phyloP scores from a whole-genome alignment of 2,329 filamentous ascomycete species.

The Fusarium xylarioides region DNA sequence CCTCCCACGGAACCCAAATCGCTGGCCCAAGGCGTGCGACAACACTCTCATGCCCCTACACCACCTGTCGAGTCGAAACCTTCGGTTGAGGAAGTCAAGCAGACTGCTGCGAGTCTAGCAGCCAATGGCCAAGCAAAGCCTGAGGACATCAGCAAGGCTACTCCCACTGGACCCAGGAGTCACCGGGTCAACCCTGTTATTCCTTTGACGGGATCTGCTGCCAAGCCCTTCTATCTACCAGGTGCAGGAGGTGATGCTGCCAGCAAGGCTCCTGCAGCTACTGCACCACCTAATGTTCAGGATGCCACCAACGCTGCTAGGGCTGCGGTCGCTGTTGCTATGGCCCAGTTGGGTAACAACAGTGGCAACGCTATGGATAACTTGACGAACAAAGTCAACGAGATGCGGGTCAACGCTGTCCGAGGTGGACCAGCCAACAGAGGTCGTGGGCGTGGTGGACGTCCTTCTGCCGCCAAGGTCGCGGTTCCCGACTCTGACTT shows the following conservation, averaged over 20 bases:
- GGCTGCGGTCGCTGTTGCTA: constrained; percentile 81
- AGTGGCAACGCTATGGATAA: constrained; percentile 70
- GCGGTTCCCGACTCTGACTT: constrained; percentile 92
- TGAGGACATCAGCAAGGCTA: constrained; percentile 48
- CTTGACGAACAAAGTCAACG: constrained; percentile 76
- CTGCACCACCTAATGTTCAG: constrained; percentile 56
- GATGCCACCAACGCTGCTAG: constrained; percentile 79
- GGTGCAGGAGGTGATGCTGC: constrained; percentile 44
- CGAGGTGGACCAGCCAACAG: constrained; percentile 60
- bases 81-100: constrained; percentile 56
- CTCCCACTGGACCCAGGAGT: constrained; percentile 59
- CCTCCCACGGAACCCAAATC: constrained; percentile 65
- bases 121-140: constrained; percentile 51
- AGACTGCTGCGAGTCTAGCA: constrained; percentile 54
- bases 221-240: constrained; percentile 51
- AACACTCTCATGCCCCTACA: constrained; percentile 63
- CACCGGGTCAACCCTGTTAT: constrained; percentile 71
- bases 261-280: constrained; percentile 49
- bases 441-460: constrained; percentile 59
- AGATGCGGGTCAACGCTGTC: constrained; percentile 72
- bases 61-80: constrained; percentile 76
- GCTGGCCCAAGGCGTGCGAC: constrained; percentile 56
- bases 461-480: constrained; percentile 68
- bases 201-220: constrained; percentile 63
- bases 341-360: constrained; percentile 70